Percentiles rank a stretch among this genome's conserved stretches.
These are phyloP conservation scores for Fusarium phyllophilum DNA, from an alignment of 2,329 filamentous ascomycete genomes.

Conservation along the genomic window DNA sequence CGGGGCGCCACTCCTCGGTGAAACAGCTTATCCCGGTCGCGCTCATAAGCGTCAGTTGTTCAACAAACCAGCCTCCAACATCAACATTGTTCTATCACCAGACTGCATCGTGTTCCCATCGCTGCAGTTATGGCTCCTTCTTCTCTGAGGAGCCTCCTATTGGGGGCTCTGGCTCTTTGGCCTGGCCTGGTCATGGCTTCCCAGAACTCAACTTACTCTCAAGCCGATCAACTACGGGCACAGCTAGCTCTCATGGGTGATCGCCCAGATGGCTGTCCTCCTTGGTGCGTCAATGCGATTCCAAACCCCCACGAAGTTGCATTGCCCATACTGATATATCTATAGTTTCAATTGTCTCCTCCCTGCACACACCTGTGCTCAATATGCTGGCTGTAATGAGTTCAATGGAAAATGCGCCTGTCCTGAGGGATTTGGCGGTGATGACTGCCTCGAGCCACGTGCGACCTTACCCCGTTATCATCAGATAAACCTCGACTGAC, in stretches of 20 bases:
- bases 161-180: conserved; percentile 54
- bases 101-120: conserved; percentile 32
- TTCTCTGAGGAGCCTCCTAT: conserved; percentile 51
- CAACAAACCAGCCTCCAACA: conserved; percentile 28
- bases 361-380: conserved; percentile 88
- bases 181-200: conserved; percentile 53
- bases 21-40: conserved; percentile 42
- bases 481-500: conserved; percentile 11
- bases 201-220: conserved; percentile 68
- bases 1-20: conserved; percentile 42
- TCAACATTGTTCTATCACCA: conserved; percentile 29
- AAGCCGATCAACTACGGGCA: conserved; percentile 68
- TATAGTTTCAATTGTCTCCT: conserved; percentile 96
- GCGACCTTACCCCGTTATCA: conserved; percentile 43
- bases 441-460: conserved; percentile 89
- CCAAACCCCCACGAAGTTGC: neutral
- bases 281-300: conserved; percentile 63
- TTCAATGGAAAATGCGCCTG: conserved; percentile 94
- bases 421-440: conserved; percentile 90
- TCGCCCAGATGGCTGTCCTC: conserved; percentile 80
- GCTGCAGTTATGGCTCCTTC: conserved; percentile 54
- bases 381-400: conserved; percentile 89
- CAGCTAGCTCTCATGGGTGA: conserved; percentile 78
- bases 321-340: conserved; percentile 17
- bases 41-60: conserved; percentile 20